These are phyloP conservation scores for Nowakowskiella sp. DNA, from an alignment of 192 early-diverging fungal genomes.

Conservation along the genomic window DNA sequence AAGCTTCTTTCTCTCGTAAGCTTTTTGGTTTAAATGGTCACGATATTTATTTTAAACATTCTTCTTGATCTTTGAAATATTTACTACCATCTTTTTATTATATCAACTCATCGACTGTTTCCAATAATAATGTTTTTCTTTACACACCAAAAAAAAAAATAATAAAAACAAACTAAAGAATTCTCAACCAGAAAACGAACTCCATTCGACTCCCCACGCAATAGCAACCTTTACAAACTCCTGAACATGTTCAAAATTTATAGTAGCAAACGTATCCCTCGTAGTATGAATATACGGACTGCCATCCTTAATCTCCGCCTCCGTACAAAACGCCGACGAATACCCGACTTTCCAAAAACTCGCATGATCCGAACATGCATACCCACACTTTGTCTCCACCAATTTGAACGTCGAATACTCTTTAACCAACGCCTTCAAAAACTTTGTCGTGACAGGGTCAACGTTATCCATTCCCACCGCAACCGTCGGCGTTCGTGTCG, in stretches of 20 bases:
- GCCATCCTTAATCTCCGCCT: conserved; percentile 28
- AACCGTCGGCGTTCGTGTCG: conserved; percentile 39
- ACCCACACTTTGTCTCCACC: conserved; percentile 76
- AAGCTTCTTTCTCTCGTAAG: too few species aligned
- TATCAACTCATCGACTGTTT: too few species aligned
- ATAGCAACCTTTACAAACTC: conserved; percentile 79
- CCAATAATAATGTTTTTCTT: too few species aligned
- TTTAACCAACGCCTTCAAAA: conserved; percentile 47
- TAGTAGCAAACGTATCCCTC: conserved; percentile 62
- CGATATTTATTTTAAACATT: too few species aligned
- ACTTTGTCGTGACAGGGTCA: conserved; percentile 40
- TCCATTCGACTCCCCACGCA: conserved; percentile 80
- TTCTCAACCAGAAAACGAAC: conserved; percentile 15
- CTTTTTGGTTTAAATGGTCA: too few species aligned
- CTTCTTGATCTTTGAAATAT: too few species aligned
- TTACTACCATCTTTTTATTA: too few species aligned
- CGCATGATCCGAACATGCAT: conserved; percentile 81
- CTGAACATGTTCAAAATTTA: conserved; percentile 81
- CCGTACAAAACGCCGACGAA: conserved; percentile 71
- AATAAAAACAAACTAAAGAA: neutral
- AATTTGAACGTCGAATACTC: conserved; percentile 63
- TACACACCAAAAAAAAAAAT: too few species aligned
- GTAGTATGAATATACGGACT: conserved; percentile 73
- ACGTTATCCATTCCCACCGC: conserved; percentile 81
- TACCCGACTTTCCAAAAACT: conserved; percentile 85